Percentiles rank a stretch among this genome's conserved stretches.
phyloP scores from a whole-genome alignment of 768 basidiomycete species.

The Trametes villosa region DNA sequence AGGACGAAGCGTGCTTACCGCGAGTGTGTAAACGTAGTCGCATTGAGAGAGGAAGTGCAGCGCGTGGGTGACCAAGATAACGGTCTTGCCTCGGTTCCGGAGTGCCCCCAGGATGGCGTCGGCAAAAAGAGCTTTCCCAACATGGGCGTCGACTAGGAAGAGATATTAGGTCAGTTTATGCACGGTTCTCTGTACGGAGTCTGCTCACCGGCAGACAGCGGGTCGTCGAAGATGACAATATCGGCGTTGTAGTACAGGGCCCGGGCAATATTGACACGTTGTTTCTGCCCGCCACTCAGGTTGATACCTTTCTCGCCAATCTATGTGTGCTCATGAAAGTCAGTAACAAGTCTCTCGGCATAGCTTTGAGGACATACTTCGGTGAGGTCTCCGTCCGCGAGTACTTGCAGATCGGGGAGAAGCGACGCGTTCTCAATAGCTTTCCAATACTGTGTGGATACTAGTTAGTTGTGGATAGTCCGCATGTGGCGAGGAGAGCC shows the following conservation, averaged over 20 bases:
- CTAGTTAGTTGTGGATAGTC: not conserved
- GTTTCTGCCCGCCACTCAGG: conserved; percentile 68
- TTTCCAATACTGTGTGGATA: conserved; percentile 57
- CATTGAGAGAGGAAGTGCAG: conserved; percentile 56
- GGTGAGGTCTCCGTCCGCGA: conserved; percentile 73
- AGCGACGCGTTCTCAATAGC: conserved; percentile 62
- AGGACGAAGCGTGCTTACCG: conserved; percentile 13
- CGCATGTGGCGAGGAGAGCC: not conserved
- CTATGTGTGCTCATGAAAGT: conserved; percentile 35
- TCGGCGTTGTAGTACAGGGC: conserved; percentile 70
- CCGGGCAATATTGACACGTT: conserved; percentile 70
- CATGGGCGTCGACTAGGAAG: conserved; percentile 68
- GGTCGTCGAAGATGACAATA: conserved; percentile 65
- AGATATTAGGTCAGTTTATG: conserved; percentile 31
- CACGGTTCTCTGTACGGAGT: not conserved
- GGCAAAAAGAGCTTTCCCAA: conserved; percentile 69
- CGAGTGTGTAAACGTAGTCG: conserved; percentile 54
- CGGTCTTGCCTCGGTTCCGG: conserved; percentile 50
- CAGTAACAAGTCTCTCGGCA: not conserved
- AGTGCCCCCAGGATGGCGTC: conserved; percentile 61
- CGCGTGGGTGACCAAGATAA: conserved; percentile 60
- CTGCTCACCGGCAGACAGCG: conserved; percentile 59
- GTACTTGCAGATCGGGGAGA: conserved; percentile 62
- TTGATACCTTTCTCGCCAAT: conserved; percentile 77
- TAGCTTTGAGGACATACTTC: conserved; percentile 46